phyloP scores from a whole-genome alignment of 257 asterid species.

The Petunia secreta region DNA sequence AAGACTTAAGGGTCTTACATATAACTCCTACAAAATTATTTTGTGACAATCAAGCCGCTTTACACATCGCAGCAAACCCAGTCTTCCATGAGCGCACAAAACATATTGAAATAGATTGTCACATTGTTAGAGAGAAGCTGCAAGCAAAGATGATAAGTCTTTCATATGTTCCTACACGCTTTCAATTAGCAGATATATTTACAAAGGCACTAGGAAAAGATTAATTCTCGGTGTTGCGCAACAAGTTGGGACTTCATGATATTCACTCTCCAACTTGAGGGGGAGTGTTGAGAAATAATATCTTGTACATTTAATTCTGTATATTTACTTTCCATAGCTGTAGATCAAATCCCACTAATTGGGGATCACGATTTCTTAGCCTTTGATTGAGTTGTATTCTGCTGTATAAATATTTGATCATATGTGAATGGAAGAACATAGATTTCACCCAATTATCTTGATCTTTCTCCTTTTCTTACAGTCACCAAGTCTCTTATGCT shows the following conservation, averaged over 20 bases:
- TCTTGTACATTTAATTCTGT: background rate
- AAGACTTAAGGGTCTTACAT: background rate
- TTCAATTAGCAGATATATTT: no score
- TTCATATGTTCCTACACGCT: background rate
- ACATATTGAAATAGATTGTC: constrained; percentile 2
- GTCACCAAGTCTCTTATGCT: no score
- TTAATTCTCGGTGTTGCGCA: background rate
- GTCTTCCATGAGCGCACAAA: constrained; percentile 2
- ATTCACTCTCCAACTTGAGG: background rate
- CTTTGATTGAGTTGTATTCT: no score
- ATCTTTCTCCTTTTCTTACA: no score
- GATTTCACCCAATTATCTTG: no score
- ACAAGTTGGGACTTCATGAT: background rate
- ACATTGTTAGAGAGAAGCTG: background rate
- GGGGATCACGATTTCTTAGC: no score
- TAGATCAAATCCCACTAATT: no score
- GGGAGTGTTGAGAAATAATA: background rate
- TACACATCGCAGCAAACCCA: background rate
- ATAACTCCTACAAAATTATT: background rate
- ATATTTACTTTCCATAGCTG: background rate
- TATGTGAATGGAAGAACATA: no score
- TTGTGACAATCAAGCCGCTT: background rate
- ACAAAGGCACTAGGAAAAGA: background rate
- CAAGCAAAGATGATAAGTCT: background rate
- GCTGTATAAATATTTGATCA: no score